Evolutionary conservation across 768 basidiomycete genomes (phyloP), one percentile per base, ranked within the genome.

Genomic region (Xanthoconium purpureum): DNA sequence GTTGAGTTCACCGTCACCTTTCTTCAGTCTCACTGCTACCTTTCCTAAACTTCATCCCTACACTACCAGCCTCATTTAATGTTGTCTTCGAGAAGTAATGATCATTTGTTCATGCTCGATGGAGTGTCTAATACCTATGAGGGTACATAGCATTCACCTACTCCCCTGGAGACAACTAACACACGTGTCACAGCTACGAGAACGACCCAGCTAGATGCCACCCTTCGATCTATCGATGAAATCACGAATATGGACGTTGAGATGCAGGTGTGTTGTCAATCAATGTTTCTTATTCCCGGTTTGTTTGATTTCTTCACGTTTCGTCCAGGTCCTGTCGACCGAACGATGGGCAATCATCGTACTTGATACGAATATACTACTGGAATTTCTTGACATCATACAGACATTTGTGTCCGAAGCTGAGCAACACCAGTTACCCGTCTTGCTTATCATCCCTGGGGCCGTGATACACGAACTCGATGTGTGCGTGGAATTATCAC

Each of bases 381-480:
- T 90, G 62, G 82, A 84, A 65, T 77, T 84, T 57, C 80, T 91
- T 56, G 82, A 84, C 52, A 77, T 82, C 38, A 70, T 92, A 57
- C 77, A 81, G 57, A 77, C 79, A 45, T 88, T 92, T 64, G 82
- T 86, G 42, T 74, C 77, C 12, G 85, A 88, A 66, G 74, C 84
- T 36, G 84, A 85, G 63, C 73, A 67, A 28, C 67, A 72, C 20
- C 57, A 56, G 8, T 64, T 83, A n/a, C 79, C 82, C n/a, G 73
- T 87, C 42, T 57, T 82, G 49, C 71, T 91, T 29, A 74, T 92
- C 58, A 79, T 92, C 48, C 91, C 91, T 0, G 86, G 84, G 11
- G 83, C 80, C 8, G 91, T 93, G 17, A 79, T 93, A 50, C 78
- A 82, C 49, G 91, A 94, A 69, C 80, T 94, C 37, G 91, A 94